Evolutionary conservation across 2,329 filamentous ascomycete species (phyloP).

Genomic region (Xenoacremonium recifei): DNA sequence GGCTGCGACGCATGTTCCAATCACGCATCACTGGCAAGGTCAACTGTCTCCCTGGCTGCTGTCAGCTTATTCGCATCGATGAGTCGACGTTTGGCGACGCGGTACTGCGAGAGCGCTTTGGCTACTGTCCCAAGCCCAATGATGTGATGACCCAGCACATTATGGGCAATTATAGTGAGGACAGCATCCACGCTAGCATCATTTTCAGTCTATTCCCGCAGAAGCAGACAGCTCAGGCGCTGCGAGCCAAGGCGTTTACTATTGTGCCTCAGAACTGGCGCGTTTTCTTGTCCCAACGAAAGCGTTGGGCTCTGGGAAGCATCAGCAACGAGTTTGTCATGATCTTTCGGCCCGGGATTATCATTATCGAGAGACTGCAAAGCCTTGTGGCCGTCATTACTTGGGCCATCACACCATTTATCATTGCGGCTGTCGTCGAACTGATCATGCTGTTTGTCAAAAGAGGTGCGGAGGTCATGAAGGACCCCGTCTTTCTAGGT

Average conservation of each 20-base stretch:
- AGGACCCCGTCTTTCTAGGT: conserved; percentile 34
- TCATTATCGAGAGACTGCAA: conserved; percentile 42
- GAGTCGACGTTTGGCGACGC: conserved; percentile 47
- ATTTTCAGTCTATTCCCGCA: conserved; percentile 45
- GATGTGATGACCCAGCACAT: conserved; percentile 48
- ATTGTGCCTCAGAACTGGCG: conserved; percentile 44
- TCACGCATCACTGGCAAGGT: conserved; percentile 49
- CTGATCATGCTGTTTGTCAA: conserved; percentile 34
- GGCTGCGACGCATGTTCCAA: conserved; percentile 47
- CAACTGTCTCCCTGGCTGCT: conserved; percentile 48
- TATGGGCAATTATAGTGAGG: conserved; percentile 48
- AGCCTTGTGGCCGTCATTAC: conserved; percentile 45
- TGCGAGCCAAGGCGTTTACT: conserved; percentile 46
- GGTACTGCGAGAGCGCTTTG: conserved; percentile 45
- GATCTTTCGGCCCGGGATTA: conserved; percentile 42
- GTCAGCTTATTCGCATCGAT: conserved; percentile 48
- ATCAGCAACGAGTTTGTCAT: conserved; percentile 50
- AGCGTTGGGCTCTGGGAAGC: conserved; percentile 48
- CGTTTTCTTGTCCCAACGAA: conserved; percentile 48
- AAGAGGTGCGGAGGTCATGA: conserved; percentile 31
- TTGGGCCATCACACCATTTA: conserved; percentile 45
- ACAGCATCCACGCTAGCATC: conserved; percentile 48
- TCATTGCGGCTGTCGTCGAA: conserved; percentile 38
- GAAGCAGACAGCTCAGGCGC: conserved; percentile 44
- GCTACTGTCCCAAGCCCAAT: conserved; percentile 47